phyloP scores from a whole-genome alignment of 768 basidiomycete genomes.

The Rhizopogon roseolus region DNA sequence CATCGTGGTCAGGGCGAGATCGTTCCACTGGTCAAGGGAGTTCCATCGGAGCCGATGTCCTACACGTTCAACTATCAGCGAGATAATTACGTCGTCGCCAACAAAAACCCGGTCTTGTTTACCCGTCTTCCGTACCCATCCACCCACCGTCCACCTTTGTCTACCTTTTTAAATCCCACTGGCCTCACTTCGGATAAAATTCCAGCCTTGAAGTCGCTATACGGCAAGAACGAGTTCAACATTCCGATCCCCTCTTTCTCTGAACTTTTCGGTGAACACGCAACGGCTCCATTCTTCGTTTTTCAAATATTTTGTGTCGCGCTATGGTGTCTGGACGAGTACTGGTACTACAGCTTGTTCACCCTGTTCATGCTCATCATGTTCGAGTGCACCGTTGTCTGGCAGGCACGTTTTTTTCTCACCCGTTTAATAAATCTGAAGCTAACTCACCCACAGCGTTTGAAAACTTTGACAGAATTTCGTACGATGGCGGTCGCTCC shows the following conservation, averaged over 20 bases:
- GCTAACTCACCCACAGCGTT: slow-evolving; percentile 50
- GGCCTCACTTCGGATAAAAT: slow-evolving; percentile 48
- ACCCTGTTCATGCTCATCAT: slow-evolving; percentile 98
- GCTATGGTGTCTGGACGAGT: slow-evolving; percentile 96
- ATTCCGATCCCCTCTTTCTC: slow-evolving; percentile 95
- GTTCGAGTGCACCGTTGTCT: slow-evolving; percentile 98
- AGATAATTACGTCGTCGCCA: slow-evolving; percentile 80
- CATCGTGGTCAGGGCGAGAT: slow-evolving; percentile 91
- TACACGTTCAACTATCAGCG: slow-evolving; percentile 94
- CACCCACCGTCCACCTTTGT: slow-evolving; percentile 61
- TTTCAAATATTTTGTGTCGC: slow-evolving; percentile 99
- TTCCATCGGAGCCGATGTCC: slow-evolving; percentile 47
- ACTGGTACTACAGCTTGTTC: slow-evolving; percentile 98
- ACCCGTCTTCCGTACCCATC: slow-evolving; percentile 85
- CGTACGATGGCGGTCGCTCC: slow-evolving; percentile 94
- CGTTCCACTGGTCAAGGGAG: slow-evolving; percentile 65
- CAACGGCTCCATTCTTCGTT: slow-evolving; percentile 98
- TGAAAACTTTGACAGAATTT: slow-evolving; percentile 91
- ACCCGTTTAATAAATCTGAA: background rate
- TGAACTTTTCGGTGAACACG: slow-evolving; percentile 91
- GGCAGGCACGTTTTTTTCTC: slow-evolving; percentile 64
- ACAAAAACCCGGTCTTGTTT: slow-evolving; percentile 58
- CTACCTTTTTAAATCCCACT: slow-evolving; percentile 55
- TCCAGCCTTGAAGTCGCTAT: slow-evolving; percentile 54
- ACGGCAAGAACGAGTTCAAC: slow-evolving; percentile 93